These are phyloP conservation scores for Mucor indicus DNA, from an alignment of 371 early-diverging fungal genomes.

Conservation along the genomic window DNA sequence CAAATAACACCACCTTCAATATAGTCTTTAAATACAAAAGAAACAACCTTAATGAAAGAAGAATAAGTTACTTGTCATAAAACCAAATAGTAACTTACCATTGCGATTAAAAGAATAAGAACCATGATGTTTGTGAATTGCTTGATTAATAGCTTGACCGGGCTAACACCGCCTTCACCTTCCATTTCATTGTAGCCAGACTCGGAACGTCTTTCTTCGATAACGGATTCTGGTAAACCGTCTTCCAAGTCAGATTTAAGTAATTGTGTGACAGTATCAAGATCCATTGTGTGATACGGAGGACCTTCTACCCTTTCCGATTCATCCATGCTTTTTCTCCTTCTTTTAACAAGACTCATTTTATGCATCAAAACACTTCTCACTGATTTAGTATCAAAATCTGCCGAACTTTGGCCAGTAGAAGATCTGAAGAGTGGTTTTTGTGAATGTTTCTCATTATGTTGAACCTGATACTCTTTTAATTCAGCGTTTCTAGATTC, in stretches of 20 bases:
- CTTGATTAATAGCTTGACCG: conserved; percentile 63
- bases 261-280: conserved; percentile 54
- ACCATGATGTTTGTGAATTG: conserved; percentile 86
- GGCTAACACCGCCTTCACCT: conserved; percentile 66
- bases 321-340: conserved; percentile 14
- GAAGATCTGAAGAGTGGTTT: conserved; percentile 30
- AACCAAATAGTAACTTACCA: conserved; percentile 29
- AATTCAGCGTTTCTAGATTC: conserved; percentile 18
- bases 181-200: conserved; percentile 73
- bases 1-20: conserved; percentile 71
- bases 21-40: conserved; percentile 64
- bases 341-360: conserved; percentile 34
- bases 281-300: conserved; percentile 56
- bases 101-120: conserved; percentile 73
- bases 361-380: conserved; percentile 34
- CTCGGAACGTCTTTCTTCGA: conserved; percentile 48
- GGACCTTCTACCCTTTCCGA: conserved; percentile 34
- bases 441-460: conserved; percentile 27
- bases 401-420: conserved; percentile 21
- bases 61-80: not conserved
- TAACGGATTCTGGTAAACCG: conserved; percentile 58
- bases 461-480: conserved; percentile 17
- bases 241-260: conserved; percentile 54
- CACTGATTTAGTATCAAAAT: conserved; percentile 40
- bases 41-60: conserved; percentile 38